Evolutionary conservation across 768 basidiomycete genomes (phyloP), one percentile per base, ranked within the genome.

Genomic region (Pholiota molesta): DNA sequence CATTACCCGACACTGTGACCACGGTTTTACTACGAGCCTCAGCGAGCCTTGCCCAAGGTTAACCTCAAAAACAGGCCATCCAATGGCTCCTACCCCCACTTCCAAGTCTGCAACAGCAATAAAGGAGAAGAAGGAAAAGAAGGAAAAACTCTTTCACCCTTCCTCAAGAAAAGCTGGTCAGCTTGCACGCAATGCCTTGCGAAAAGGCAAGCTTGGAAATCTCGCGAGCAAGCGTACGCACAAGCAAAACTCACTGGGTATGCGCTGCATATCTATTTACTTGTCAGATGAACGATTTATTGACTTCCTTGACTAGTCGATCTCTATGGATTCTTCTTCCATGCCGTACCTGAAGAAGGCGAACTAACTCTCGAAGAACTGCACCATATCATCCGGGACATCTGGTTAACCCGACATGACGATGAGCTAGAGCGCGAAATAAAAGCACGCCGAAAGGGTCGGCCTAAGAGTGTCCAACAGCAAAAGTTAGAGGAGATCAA

Each of bases 81-180:
- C 60, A 60, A 81, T 81, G 79, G 74, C 79, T 8, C 78, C 81
- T 28, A 69, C 81, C 62, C 71, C 73, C 63, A 69, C 80, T 31
- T 28, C 57, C 29, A 59, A 59, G 60, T 70, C 74, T 40, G 37
- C 68, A 60, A 60, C 68, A 42, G 55, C 67, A 54, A 28, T 57
- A 31, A 67, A 68, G 40, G 61, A 66, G 55, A 28, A 57, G 39
- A 67, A 68, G 45, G 61, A 66, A 33, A 91, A 87, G 73, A 91
- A 86, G 75, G 91, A 92, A 69, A 94, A 94, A 68, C 66, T 94
- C 10, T 90, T 89, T 64, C 93, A 95, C 71, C 93, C 93, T 4
- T 80, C 88, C 52, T 95, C 93, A 21, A 82, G 93, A 63, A 95
- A 94, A 76, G 93, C 93, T 2, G 86, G 81, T 13, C 92, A 94